Evolutionary conservation across 768 basidiomycete genomes (phyloP), one percentile per base, ranked within the genome.

Genomic region (Cystofilobasidium capitatum): DNA sequence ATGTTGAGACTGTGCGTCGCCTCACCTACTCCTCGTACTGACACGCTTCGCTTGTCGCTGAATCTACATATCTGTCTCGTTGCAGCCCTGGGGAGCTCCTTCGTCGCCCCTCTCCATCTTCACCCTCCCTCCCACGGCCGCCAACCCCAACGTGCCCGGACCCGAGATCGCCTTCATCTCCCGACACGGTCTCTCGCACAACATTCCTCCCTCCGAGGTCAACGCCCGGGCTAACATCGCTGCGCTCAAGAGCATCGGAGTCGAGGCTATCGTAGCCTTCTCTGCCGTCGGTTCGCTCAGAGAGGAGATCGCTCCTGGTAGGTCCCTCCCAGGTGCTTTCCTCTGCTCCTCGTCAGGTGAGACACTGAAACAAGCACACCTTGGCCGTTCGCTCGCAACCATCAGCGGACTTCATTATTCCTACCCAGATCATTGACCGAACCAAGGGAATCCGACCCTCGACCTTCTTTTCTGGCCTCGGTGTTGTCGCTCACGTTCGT

Each of bases 201-300:
- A 79, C 70, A 83, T 91, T 77, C 75, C 82, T 20, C 94, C 94
- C 2, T 88, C 91, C 8, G 75, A 82, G 39, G 88, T 98, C 10
- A 92, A 92, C 57, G 78, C 81, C 0, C 85, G 89, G 61, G 94
- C 94, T 71, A 99, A 97, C 82, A 91, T 97, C 74, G 88, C 93
- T 35, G 94, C 93, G 0, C 82, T 97, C 74, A 97, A 97, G 78
- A 86, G 85, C 47, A 82, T 98, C 71, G 94, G 94, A 47, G 88
- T 91, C 10, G 84, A 86, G 71, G 89, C 85, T 58, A 84, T 98
- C 75, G 81, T 98, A 71, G 91, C 92, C 9, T 98, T 98, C 82
- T 89, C 88, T 42, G 93, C 94, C 22, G 94, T 98, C 54, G 94
- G 94, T 33, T 92, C 89, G 12, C 82, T 99, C 14, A 84, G 91